Conservation (phyloP, 2,329 filamentous ascomycete genomes). For the Cercospora citrullina region DNA sequence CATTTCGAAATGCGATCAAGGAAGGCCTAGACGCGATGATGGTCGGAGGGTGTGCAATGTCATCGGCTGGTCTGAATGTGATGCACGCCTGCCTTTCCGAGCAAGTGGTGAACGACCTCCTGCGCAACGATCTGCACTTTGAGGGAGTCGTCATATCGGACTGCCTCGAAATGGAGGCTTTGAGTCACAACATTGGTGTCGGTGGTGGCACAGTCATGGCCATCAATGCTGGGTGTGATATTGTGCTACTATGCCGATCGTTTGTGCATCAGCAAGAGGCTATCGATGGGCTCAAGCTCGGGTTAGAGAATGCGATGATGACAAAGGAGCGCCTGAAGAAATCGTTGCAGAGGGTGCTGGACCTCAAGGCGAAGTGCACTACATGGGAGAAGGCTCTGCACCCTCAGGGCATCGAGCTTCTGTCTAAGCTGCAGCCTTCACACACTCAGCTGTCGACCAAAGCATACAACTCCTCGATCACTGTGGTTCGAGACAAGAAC, state of each 20-base stretch:
- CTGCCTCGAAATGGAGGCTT: constrained; percentile 93
- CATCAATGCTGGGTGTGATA: constrained; percentile 90
- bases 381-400: constrained; percentile 91
- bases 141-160: constrained; percentile 92
- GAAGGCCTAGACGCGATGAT: constrained; percentile 92
- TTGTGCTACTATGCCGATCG: constrained; percentile 83
- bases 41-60: constrained; percentile 90
- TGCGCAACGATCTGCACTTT: constrained; percentile 87
- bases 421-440: constrained; percentile 77
- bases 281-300: constrained; percentile 83
- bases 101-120: constrained; percentile 85
- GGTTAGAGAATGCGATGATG: constrained; percentile 87
- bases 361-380: constrained; percentile 80
- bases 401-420: constrained; percentile 72
- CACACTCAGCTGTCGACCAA: constrained; percentile 79
- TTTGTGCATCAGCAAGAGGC: constrained; percentile 89
- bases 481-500: constrained; percentile 86
- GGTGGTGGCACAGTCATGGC: constrained; percentile 97
- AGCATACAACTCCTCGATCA: constrained; percentile 91
- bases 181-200: constrained; percentile 95
- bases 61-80: constrained; percentile 86
- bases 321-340: constrained; percentile 75
- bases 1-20: constrained; percentile 85
- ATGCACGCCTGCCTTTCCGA: constrained; percentile 94
- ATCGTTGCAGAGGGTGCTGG: constrained; percentile 75